Conservation (phyloP, 495 filamentous ascomycete species). For the Clohesyomyces aquaticus region DNA sequence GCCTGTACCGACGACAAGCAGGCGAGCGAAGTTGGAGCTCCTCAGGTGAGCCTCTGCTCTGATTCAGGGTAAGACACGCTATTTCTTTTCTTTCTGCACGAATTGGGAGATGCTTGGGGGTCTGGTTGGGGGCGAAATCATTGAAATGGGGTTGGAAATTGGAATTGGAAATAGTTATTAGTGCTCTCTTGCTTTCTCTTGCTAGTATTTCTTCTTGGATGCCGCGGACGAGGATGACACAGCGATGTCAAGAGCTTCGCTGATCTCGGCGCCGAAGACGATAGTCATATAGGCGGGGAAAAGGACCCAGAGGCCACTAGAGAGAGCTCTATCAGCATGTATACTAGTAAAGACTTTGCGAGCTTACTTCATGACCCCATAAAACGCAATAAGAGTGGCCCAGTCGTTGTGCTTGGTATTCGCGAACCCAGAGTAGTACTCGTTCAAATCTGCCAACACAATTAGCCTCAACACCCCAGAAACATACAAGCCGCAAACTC, state of each 20-base stretch:
- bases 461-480: neutral
- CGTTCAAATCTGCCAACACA: constrained; percentile 65
- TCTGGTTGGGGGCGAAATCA: too few species aligned
- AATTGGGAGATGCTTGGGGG: too few species aligned
- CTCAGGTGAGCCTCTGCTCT: neutral
- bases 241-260: constrained; percentile 64
- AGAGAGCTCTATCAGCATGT: too few species aligned
- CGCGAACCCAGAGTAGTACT: constrained; percentile 74
- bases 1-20: neutral
- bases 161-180: too few species aligned
- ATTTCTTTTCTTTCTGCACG: too few species aligned
- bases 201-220: constrained; percentile 30
- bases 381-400: constrained; percentile 54
- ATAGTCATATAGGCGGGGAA: constrained; percentile 73
- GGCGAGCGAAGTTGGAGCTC: neutral
- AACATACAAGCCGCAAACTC: constrained; percentile 45
- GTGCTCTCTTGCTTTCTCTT: too few species aligned
- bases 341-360: too few species aligned
- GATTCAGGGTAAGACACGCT: neutral
- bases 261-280: constrained; percentile 68
- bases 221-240: constrained; percentile 29
- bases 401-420: constrained; percentile 77
- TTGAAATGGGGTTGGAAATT: neutral
- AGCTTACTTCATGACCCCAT: constrained; percentile 51
- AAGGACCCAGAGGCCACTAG: constrained; percentile 77